Base-by-base conservation (phyloP, 208 protist genomes). In the Leishmania mexicana region DNA sequence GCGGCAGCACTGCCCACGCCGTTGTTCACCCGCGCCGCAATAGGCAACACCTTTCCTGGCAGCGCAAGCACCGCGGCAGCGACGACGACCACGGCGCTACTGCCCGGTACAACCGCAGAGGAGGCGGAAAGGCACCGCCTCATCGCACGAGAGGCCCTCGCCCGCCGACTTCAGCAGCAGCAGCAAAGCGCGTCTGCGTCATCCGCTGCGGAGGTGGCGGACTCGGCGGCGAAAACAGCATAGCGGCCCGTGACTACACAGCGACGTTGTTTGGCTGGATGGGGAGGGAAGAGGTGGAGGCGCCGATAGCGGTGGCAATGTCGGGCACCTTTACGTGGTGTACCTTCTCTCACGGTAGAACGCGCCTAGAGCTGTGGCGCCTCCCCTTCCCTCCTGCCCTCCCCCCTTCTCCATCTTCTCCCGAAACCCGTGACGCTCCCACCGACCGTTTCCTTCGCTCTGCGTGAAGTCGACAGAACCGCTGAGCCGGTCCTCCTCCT, bases 121-220 rank as follows among this genome's bases (percentile, higher is more conserved):
- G 93, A 96, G n/a, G 93, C 93, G 35, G 88, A 96, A 72, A 89
- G 93, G 21, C 91, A 89, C 35, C 90, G 93, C 47, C 84, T 88
- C 42, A 89, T 94, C 70, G 93, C 91, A 11, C 85, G 94, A 21
- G 89, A 88, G 35, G 93, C 93, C 13, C 90, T 96, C 40, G 78
- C 84, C 35, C 83, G 73, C 6, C 83, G 88, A 10, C 79, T 96
- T 57, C 89, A 93, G 79, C 64, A 60, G 42, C 28, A 19, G 47
- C 49, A 62, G 73, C 57, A 60, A 64, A 38, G 31, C 2, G 8
- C 49, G 49, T 53, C 67, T 68, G 28, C 45, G 65, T 7, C 75
- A 38, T 24, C 45, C n/a, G 54, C 35, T 13, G 45, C 19, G 6
- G 76, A 71, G 51, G 58, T 31, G 42, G 68, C 49, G 21, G 75